Conservation (phyloP, 139 green algal genomes). For the Penium margaritaceum region DNA sequence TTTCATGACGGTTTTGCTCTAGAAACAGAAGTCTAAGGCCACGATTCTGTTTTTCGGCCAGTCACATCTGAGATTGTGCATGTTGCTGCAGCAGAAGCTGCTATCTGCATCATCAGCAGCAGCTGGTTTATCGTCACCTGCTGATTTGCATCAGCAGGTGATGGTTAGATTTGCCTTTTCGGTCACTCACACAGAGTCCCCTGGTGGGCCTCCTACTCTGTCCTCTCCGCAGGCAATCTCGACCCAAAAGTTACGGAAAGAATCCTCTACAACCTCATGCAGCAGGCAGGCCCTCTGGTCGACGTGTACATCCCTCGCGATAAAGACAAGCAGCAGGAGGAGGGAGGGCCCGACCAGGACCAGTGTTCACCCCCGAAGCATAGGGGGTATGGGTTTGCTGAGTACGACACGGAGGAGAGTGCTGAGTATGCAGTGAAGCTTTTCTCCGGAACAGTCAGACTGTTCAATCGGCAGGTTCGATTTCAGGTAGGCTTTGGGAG, state of each 20-base stretch:
- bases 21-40: too few species aligned
- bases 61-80: too few species aligned
- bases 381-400: slow-evolving; percentile 27
- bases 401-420: slow-evolving; percentile 36
- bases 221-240: slow-evolving; percentile 19
- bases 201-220: slow-evolving; percentile 4
- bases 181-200: too few species aligned
- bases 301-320: slow-evolving; percentile 32
- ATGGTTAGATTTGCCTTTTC: too few species aligned
- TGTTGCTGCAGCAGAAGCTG: too few species aligned
- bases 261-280: slow-evolving; percentile 34
- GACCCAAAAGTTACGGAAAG: slow-evolving; percentile 9
- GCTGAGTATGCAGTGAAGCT: slow-evolving; percentile 39
- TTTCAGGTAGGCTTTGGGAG: not conserved
- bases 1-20: too few species aligned
- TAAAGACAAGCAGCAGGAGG: slow-evolving; percentile 21
- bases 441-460: slow-evolving; percentile 28
- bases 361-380: not conserved
- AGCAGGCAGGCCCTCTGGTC: slow-evolving; percentile 27
- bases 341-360: too few species aligned
- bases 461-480: slow-evolving; percentile 12
- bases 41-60: too few species aligned
- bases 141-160: too few species aligned
- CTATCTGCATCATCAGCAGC: too few species aligned
- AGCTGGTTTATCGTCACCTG: too few species aligned